Evolutionary conservation across 2,329 filamentous ascomycete species (phyloP), one percentile per base, ranked within the genome.

Genomic region (Talaromyces piceae): DNA sequence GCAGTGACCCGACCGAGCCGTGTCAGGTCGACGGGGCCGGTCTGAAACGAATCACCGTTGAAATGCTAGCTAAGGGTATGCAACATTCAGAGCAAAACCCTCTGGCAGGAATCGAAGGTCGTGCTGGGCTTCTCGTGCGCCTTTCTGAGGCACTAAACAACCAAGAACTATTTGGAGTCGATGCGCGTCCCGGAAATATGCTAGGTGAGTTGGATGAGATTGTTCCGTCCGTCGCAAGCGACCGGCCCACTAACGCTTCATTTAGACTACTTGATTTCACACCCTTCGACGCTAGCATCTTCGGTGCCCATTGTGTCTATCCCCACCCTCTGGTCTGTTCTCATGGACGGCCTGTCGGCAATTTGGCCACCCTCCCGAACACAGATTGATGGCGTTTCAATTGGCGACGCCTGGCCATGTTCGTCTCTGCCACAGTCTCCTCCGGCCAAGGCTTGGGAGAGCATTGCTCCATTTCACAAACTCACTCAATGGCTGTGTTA

Each of bases 321-420:
- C 11, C 88, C 91, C 1, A 91, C 91, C 0, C 76, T 98, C 6
- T 98, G 93, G 93, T 83, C 84, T 55, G 82, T 91, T 1, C 80
- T 98, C 9, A 94, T 95, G 83, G 84, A 89, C 52, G 89, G 90
- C 6, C 77, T 98, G 8, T 80, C 83, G 3, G 80, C 85, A 1
- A 94, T 97, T 66, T 98, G 93, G 93, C 91, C 93, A 0, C 72
- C 82, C 1, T 88, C 88, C 0, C 83, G 91, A 56, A 95, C 91
- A 0, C 82, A 86, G 56, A 86, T 98, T 59, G 88, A 95, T 63
- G 90, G 90, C 2, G 78, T 88, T 25, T 83, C 90, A 0, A 81
- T 98, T 13, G 93, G 93, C 50, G 93, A 98, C 65, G 91, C 93
- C 22, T 98, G 93, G 93, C 87, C 86, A 0, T 95, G 91, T 70